Percentiles rank a stretch among this genome's conserved stretches.
Conservation (phyloP, 2,329 filamentous ascomycete species). For the Colletotrichum acutatum region DNA sequence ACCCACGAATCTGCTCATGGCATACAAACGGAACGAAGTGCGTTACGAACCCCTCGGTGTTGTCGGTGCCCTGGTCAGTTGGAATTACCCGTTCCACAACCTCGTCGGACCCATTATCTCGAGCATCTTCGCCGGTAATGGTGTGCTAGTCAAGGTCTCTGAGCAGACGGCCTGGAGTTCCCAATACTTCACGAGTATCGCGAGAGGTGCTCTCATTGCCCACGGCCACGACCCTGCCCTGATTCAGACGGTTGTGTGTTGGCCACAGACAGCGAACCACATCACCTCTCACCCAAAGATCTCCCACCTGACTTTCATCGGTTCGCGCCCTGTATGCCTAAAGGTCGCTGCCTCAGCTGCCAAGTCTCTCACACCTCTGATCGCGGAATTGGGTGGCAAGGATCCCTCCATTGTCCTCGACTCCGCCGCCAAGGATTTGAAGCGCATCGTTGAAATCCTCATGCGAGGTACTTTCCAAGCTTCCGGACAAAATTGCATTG, state of each 20-base stretch:
- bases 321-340: conserved; percentile 86
- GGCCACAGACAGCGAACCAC: conserved; percentile 83
- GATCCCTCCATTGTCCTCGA: conserved; percentile 92
- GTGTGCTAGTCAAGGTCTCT: conserved; percentile 91
- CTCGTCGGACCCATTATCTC: conserved; percentile 91
- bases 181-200: conserved; percentile 82
- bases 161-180: conserved; percentile 97
- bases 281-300: conserved; percentile 88
- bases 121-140: conserved; percentile 90
- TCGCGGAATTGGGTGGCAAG: conserved; percentile 94
- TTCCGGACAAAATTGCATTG: conserved; percentile 96
- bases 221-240: conserved; percentile 87
- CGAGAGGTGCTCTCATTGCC: conserved; percentile 79
- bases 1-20: conserved; percentile 92
- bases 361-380: conserved; percentile 85
- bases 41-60: conserved; percentile 93
- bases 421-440: conserved; percentile 73
- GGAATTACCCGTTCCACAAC: conserved; percentile 99
- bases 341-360: conserved; percentile 89
- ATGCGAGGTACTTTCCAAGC: conserved; percentile 96
- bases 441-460: conserved; percentile 81
- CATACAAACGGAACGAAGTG: conserved; percentile 93
- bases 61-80: conserved; percentile 91
- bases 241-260: conserved; percentile 87
- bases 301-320: conserved; percentile 95